A percentile compares a stretch with the other conserved stretches of the same genome.
Evolutionary conservation across 352 stramenopile genomes (phyloP).

Genomic region (Phytophthora foliorum): DNA sequence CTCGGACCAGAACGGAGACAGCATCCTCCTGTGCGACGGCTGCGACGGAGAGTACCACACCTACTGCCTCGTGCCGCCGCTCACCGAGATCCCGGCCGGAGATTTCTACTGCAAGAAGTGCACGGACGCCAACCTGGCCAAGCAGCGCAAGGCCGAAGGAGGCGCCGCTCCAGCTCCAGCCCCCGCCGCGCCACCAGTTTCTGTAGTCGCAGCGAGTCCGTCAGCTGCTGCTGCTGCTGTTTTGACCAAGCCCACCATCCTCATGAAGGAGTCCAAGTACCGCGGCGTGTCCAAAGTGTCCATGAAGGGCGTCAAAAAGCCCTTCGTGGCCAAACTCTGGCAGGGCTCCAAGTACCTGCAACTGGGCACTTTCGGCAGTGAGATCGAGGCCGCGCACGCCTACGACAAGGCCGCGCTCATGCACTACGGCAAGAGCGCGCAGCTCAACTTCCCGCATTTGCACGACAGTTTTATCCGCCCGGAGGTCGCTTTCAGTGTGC

Average conservation of each 20-base stretch:
- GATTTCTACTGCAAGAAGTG: slow-evolving; percentile 89
- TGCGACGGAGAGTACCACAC: slow-evolving; percentile 91
- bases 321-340: slow-evolving; percentile 81
- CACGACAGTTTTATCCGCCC: slow-evolving; percentile 72
- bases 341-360: slow-evolving; percentile 75
- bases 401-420: slow-evolving; percentile 84
- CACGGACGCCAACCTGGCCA: slow-evolving; percentile 53
- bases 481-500: slow-evolving; percentile 43
- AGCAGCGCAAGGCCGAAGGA: slow-evolving; percentile 49
- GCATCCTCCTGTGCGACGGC: slow-evolving; percentile 86
- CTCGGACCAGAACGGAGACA: slow-evolving; percentile 77
- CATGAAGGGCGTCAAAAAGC: slow-evolving; percentile 84
- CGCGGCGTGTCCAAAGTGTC: slow-evolving; percentile 83
- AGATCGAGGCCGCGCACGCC: slow-evolving; percentile 84
- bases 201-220: not conserved
- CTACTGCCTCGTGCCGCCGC: slow-evolving; percentile 82
- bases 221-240: not conserved
- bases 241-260: slow-evolving; percentile 27
- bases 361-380: slow-evolving; percentile 74
- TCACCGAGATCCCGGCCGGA: slow-evolving; percentile 75
- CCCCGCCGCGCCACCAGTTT: not conserved
- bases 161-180: not conserved
- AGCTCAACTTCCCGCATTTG: slow-evolving; percentile 86
- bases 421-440: slow-evolving; percentile 67
- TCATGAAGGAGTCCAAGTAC: slow-evolving; percentile 84